A percentile compares a stretch with the other conserved stretches of the same genome.
Evolutionary conservation across 1,284 basidiomycete species (phyloP).

Genomic region (Lentinula novae-zelandiae): DNA sequence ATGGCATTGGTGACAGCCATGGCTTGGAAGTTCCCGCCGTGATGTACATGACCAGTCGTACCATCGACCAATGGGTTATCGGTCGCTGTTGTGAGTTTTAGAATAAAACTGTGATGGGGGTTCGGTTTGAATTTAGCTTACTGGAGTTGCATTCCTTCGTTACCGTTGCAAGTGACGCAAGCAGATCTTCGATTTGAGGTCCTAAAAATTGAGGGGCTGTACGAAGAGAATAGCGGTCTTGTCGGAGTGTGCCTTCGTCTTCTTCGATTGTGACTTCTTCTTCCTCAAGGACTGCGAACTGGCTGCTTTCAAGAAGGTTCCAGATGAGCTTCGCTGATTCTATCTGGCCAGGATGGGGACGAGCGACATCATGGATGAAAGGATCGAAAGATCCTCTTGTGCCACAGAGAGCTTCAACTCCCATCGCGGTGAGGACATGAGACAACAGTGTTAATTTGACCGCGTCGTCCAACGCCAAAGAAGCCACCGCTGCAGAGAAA

Average conservation of each 20-base stretch:
- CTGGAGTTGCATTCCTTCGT: slow-evolving; percentile 85
- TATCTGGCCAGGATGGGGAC: slow-evolving; percentile 87
- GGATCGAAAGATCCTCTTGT: slow-evolving; percentile 71
- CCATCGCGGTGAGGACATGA: slow-evolving; percentile 81
- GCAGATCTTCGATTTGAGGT: slow-evolving; percentile 81
- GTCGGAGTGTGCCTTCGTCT: slow-evolving; percentile 56
- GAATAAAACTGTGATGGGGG: slow-evolving; percentile 10
- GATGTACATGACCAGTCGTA: slow-evolving; percentile 64
- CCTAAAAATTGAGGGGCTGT: slow-evolving; percentile 85
- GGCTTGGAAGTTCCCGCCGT: slow-evolving; percentile 88
- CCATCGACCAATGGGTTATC: slow-evolving; percentile 76
- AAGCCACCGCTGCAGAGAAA: slow-evolving; percentile 66
- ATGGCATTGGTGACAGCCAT: slow-evolving; percentile 86
- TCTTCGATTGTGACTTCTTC: slow-evolving; percentile 62
- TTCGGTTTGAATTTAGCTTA: slow-evolving; percentile 32
- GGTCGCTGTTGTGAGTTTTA: slow-evolving; percentile 42
- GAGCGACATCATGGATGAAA: slow-evolving; percentile 75
- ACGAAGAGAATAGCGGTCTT: slow-evolving; percentile 71
- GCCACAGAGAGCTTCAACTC: slow-evolving; percentile 77
- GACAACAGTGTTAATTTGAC: slow-evolving; percentile 69
- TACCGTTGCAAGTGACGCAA: slow-evolving; percentile 60
- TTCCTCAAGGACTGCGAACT: slow-evolving; percentile 63
- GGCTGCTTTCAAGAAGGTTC: slow-evolving; percentile 68
- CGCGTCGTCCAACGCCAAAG: slow-evolving; percentile 69
- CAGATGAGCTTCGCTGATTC: slow-evolving; percentile 70